Conservation (phyloP, 768 basidiomycete species). For the Amanita fuliginea region DNA sequence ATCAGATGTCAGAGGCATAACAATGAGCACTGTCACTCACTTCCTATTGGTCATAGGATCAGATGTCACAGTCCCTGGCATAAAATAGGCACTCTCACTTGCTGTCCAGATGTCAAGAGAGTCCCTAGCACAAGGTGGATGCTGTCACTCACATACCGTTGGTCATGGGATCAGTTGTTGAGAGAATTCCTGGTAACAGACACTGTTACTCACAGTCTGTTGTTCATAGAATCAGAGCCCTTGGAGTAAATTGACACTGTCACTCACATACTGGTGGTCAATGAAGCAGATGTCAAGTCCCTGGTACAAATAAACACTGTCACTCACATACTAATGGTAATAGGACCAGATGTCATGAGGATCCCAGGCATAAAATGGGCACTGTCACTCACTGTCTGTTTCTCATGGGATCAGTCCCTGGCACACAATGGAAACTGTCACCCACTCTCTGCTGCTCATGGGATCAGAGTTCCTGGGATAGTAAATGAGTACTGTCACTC, state of each 20-base stretch:
- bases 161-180: not conserved
- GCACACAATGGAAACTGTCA: no score
- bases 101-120: not conserved
- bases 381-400: no score
- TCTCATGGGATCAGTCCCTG: no score
- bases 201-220: no score
- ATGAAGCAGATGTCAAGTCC: not conserved
- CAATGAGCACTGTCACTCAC: not conserved
- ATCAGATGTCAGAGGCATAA: not conserved
- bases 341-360: not conserved
- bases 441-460: no score
- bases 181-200: no score
- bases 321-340: not conserved
- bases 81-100: not conserved
- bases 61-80: not conserved
- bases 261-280: not conserved
- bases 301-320: not conserved
- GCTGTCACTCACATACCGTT: no score
- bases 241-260: not conserved
- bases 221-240: no score
- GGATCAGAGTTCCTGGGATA: no score
- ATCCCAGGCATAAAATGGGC: not conserved
- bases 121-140: not conserved
- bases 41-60: not conserved
- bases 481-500: no score